Evolutionary conservation across 2,329 filamentous ascomycete species (phyloP), one percentile per base, ranked within the genome.

Genomic region (Botryotinia convoluta): DNA sequence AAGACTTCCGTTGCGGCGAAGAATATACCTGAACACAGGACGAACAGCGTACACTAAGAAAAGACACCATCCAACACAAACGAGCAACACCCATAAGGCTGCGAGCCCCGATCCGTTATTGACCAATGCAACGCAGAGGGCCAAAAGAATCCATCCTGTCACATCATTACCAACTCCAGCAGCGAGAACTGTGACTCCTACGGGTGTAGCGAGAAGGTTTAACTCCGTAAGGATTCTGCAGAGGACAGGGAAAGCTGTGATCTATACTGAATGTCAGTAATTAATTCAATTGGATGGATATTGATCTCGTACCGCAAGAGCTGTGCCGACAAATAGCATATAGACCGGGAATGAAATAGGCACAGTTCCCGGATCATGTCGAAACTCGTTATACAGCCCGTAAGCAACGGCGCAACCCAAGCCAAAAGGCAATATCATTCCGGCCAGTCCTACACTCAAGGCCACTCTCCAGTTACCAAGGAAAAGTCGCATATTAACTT

Each of bases 151-250:
- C 95, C 95, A 98, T 73, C 93, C 93, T 5, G 92, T 89, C 26
- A 96, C 94, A 80, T 98, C 95, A 81, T 98, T 98, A 1, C 93
- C 94, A 22, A 98, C 94, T 69, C 95, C 95, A 9, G 95, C 95
- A 4, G 95, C 94, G 14, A 98, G 86, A 2, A 95, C 93, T 54
- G 97, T 97, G 51, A 97, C 89, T 79, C 95, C 95, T 8, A 97
- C 95, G 0, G 91, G 88, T 2, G 94, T 96, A 72, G 88, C 85
- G 7, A 98, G 89, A 68, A 98, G 86, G 78, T 97, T 96, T 71
- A 98, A 85, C 82, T 97, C 95, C 0, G 94, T 95, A 76, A 98
- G 84, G 77, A 98, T 98, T 81, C 95, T 93, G 80, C 95, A 98
- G 20, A 98, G 88, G 0, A 98, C 95, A 0, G 95, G 95, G 78